Conservation (phyloP, 495 filamentous ascomycete species). For the Eremomyces bilateralis region DNA sequence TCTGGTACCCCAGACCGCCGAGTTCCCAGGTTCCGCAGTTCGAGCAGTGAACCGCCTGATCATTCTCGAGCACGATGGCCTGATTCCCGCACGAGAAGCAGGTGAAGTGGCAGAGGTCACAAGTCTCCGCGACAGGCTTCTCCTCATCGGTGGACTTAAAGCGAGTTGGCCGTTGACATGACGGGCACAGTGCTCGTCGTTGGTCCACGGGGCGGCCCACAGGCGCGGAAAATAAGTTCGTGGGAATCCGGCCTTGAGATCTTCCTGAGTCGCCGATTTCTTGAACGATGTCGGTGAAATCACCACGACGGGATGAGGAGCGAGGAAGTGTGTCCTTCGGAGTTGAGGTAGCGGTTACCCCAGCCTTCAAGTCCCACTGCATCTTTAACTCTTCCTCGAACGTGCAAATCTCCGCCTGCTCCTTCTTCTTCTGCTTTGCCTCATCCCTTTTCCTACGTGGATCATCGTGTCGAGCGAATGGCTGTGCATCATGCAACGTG, state of each 20-base stretch:
- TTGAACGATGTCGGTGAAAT: slow-evolving; percentile 6
- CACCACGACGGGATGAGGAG: slow-evolving; percentile 6
- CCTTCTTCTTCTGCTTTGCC: neutral
- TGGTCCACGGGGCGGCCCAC: slow-evolving; percentile 1
- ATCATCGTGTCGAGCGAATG: slow-evolving; percentile 6
- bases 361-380: slow-evolving; percentile 16
- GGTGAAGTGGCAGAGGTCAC: slow-evolving; percentile 11
- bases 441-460: neutral
- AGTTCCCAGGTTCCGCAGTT: too few relatives aligned
- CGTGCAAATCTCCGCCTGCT: neutral
- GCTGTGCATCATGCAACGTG: slow-evolving; percentile 7
- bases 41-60: too few relatives aligned
- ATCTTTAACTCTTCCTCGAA: slow-evolving; percentile 8
- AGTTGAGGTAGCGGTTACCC: slow-evolving; percentile 6
- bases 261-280: slow-evolving; percentile 15
- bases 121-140: slow-evolving; percentile 1
- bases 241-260: slow-evolving; percentile 15
- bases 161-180: slow-evolving; percentile 9
- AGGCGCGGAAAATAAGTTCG: slow-evolving; percentile 6
- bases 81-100: slow-evolving; percentile 14
- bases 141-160: slow-evolving; percentile 2
- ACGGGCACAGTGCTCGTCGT: slow-evolving; percentile 7
- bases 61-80: too few relatives aligned
- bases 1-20: too few relatives aligned
- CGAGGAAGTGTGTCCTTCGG: slow-evolving; percentile 3